phyloP scores from a whole-genome alignment of 2,329 filamentous ascomycete species.

The Ceratocystis papillata region DNA sequence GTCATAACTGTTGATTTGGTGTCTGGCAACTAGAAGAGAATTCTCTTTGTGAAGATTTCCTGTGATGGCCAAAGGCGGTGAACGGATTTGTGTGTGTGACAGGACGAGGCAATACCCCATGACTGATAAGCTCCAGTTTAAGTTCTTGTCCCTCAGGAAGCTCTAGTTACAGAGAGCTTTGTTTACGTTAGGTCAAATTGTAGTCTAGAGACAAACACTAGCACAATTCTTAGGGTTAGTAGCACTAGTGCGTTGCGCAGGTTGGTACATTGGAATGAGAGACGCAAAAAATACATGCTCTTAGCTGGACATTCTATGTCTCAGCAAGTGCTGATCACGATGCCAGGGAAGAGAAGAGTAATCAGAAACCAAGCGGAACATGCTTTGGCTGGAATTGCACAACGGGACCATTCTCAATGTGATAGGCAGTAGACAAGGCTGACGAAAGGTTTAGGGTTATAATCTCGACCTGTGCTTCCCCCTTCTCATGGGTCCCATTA shows the following conservation, averaged over 20 bases:
- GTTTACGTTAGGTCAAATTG: not conserved
- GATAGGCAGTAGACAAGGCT: too few species aligned
- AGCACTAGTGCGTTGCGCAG: not conserved
- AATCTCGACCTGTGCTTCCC: not conserved
- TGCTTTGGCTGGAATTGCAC: not conserved
- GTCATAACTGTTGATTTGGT: not conserved
- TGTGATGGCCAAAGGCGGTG: constrained; percentile 12
- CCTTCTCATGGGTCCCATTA: not conserved
- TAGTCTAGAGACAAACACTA: not conserved
- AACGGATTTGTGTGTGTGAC: not conserved
- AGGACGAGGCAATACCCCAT: not conserved
- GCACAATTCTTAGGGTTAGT: not conserved
- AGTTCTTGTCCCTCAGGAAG: too few species aligned
- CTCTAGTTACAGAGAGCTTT: not conserved
- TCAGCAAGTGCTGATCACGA: too few species aligned
- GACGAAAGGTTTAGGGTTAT: too few species aligned
- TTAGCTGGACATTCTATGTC: too few species aligned
- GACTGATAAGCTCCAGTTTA: too few species aligned
- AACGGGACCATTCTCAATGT: not conserved
- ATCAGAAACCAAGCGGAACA: not conserved
- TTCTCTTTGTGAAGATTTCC: not conserved
- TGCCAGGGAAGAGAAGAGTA: too few species aligned
- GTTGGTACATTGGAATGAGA: not conserved
- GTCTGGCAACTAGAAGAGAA: not conserved
- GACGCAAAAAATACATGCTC: too few species aligned